These are phyloP conservation scores for Peronosclerospora sorghi DNA, from an alignment of 352 stramenopile genomes.

Conservation along the genomic window DNA sequence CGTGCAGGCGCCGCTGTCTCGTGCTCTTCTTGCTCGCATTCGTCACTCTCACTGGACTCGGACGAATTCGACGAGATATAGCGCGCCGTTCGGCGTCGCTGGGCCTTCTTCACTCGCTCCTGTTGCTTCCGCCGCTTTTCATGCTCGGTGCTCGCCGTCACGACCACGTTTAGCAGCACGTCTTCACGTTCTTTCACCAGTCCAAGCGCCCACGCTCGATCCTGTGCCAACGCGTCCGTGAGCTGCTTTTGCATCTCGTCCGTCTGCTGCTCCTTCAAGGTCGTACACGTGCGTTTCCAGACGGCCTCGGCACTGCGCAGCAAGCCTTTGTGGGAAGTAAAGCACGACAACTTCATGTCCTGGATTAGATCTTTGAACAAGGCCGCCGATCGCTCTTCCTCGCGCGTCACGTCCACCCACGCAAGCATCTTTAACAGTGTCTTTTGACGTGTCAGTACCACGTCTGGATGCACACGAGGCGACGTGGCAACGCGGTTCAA, in stretches of 20 bases:
- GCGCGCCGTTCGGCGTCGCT: slow-evolving; percentile 10
- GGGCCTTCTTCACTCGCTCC: slow-evolving; percentile 24
- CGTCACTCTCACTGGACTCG: slow-evolving; percentile 25
- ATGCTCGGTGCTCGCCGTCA: slow-evolving; percentile 20
- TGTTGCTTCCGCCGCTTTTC: slow-evolving; percentile 33
- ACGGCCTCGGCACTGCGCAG: slow-evolving; percentile 34
- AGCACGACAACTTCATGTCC: slow-evolving; percentile 36
- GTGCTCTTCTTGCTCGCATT: slow-evolving; percentile 13
- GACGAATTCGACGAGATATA: slow-evolving; percentile 15
- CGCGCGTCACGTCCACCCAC: slow-evolving; percentile 34
- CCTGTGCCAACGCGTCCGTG: slow-evolving; percentile 23
- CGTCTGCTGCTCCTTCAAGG: slow-evolving; percentile 20
- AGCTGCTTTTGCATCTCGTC: slow-evolving; percentile 12
- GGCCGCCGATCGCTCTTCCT: slow-evolving; percentile 38
- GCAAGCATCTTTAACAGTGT: slow-evolving; percentile 43
- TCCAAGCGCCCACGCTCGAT: slow-evolving; percentile 37
- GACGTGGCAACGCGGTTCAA: slow-evolving; percentile 34
- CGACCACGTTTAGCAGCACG: slow-evolving; percentile 24
- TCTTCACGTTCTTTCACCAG: slow-evolving; percentile 34
- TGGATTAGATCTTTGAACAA: slow-evolving; percentile 41
- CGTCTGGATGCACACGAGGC: slow-evolving; percentile 13
- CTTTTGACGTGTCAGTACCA: slow-evolving; percentile 36
- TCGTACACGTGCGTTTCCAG: slow-evolving; percentile 32
- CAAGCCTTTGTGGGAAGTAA: slow-evolving; percentile 27
- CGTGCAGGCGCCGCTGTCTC: slow-evolving; percentile 4